Percentiles rank a stretch among this genome's conserved stretches.
Conservation (phyloP, 1,284 basidiomycete genomes). For the Cryptococcus amylolentus region DNA sequence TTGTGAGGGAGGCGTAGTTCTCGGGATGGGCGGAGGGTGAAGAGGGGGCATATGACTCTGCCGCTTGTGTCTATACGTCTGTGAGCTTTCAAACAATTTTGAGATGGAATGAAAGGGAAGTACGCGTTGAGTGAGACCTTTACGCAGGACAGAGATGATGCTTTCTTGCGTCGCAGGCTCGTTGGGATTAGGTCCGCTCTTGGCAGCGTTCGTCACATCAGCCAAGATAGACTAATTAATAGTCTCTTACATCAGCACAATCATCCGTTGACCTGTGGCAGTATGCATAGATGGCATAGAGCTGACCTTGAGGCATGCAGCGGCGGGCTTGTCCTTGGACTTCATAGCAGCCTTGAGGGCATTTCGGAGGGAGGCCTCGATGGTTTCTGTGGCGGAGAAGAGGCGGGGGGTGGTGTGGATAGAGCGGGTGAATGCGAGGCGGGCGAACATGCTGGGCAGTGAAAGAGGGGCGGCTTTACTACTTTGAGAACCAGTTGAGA, state of each 20-base stretch:
- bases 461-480: too few relatives aligned
- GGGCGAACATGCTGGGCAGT: slow-evolving; percentile 16
- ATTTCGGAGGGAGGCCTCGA: slow-evolving; percentile 36
- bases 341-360: slow-evolving; percentile 49
- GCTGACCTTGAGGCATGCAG: slow-evolving; percentile 37
- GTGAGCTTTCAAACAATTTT: slow-evolving; percentile 1
- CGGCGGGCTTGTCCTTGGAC: slow-evolving; percentile 35
- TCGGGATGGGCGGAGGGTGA: slow-evolving; percentile 35
- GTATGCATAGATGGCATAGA: too few relatives aligned
- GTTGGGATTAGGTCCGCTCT: slow-evolving; percentile 35
- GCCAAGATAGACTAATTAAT: slow-evolving; percentile 34
- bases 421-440: slow-evolving; percentile 13
- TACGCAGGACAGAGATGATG: slow-evolving; percentile 35
- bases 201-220: slow-evolving; percentile 40
- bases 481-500: too few relatives aligned
- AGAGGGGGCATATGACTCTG: slow-evolving; percentile 36
- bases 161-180: slow-evolving; percentile 32
- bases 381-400: slow-evolving; percentile 12
- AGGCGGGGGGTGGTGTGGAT: slow-evolving; percentile 19
- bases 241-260: not conserved
- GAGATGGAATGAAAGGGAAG: slow-evolving; percentile 4
- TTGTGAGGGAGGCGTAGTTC: slow-evolving; percentile 27
- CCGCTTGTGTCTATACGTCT: slow-evolving; percentile 28
- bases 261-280: not conserved
- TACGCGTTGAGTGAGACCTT: slow-evolving; percentile 43